Percentiles rank a stretch among this genome's conserved stretches.
Evolutionary conservation across 768 basidiomycete species (phyloP).

Genomic region (Russula ochroleuca): DNA sequence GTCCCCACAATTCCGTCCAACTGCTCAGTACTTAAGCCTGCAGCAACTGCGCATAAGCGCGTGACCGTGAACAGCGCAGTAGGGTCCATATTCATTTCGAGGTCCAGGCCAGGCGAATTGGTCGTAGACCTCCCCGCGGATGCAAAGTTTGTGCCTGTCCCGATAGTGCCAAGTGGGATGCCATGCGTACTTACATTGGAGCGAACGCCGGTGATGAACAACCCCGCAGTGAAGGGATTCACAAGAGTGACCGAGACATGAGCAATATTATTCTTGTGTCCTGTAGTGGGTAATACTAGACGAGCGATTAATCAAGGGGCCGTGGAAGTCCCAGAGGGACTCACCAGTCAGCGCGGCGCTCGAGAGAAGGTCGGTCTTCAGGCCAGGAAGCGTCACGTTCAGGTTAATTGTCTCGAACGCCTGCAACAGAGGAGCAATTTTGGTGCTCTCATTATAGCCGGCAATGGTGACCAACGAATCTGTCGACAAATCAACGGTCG

Average conservation of each 20-base stretch:
- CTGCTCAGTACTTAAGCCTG: slow-evolving; percentile 54
- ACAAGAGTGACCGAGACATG: slow-evolving; percentile 57
- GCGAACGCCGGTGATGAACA: slow-evolving; percentile 53
- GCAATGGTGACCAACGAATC: slow-evolving; percentile 54
- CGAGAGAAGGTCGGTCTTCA: slow-evolving; percentile 53
- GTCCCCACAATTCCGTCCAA: slow-evolving; percentile 62
- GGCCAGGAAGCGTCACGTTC: slow-evolving; percentile 53
- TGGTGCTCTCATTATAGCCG: slow-evolving; percentile 58
- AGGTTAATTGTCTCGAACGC: slow-evolving; percentile 61
- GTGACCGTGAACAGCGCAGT: slow-evolving; percentile 66
- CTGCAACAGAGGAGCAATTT: slow-evolving; percentile 50
- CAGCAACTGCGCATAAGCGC: slow-evolving; percentile 59
- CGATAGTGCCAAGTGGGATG: slow-evolving; percentile 58
- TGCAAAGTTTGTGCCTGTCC: slow-evolving; percentile 47
- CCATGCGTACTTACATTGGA: slow-evolving; percentile 61
- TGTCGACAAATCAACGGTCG: slow-evolving; percentile 26
- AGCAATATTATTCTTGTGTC: slow-evolving; percentile 55
- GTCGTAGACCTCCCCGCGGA: slow-evolving; percentile 51
- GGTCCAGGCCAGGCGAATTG: slow-evolving; percentile 51
- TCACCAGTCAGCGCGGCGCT: slow-evolving; percentile 52
- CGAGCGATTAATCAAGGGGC: background rate
- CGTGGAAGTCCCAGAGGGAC: background rate
- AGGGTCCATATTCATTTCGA: slow-evolving; percentile 67
- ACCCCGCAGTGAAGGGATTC: slow-evolving; percentile 63
- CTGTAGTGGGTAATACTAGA: slow-evolving; percentile 61